These are phyloP conservation scores for Tricholoma saponaceum DNA, from an alignment of 768 basidiomycete species.

Conservation along the genomic window DNA sequence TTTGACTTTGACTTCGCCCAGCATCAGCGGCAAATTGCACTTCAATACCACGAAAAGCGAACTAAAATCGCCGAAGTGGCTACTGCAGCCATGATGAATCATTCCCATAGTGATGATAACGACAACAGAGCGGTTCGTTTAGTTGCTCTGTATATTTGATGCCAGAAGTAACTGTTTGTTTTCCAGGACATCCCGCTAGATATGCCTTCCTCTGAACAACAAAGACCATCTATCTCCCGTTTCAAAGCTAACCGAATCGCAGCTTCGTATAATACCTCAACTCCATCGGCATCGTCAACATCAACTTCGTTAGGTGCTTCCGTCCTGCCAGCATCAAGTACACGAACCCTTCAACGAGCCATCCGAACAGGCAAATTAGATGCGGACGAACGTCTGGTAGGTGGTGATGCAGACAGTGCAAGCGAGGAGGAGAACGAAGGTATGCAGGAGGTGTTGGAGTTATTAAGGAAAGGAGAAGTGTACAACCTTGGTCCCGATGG, in stretches of 20 bases:
- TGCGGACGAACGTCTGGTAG: slow-evolving; percentile 42
- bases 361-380: slow-evolving; percentile 57
- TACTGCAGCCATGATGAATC: slow-evolving; percentile 45
- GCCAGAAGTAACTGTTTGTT: not conserved
- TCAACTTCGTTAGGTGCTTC: slow-evolving; percentile 39
- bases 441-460: slow-evolving; percentile 46
- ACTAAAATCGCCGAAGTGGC: slow-evolving; percentile 50
- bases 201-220: slow-evolving; percentile 32
- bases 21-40: slow-evolving; percentile 71
- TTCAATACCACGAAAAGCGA: slow-evolving; percentile 67
- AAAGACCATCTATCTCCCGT: slow-evolving; percentile 53
- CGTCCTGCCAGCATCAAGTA: slow-evolving; percentile 39
- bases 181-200: slow-evolving; percentile 40
- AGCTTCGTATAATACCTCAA: slow-evolving; percentile 41
- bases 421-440: slow-evolving; percentile 51
- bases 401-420: slow-evolving; percentile 49
- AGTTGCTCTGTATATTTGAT: slow-evolving; percentile 1
- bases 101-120: slow-evolving; percentile 39
- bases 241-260: slow-evolving; percentile 61
- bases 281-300: slow-evolving; percentile 17
- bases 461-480: slow-evolving; percentile 46
- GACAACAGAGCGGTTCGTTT: slow-evolving; percentile 36
- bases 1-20: slow-evolving; percentile 58
- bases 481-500: slow-evolving; percentile 52
- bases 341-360: slow-evolving; percentile 46